These are phyloP conservation scores for Saturnispora ahearnii DNA, from an alignment of 805 yeast species.

Conservation along the genomic window DNA sequence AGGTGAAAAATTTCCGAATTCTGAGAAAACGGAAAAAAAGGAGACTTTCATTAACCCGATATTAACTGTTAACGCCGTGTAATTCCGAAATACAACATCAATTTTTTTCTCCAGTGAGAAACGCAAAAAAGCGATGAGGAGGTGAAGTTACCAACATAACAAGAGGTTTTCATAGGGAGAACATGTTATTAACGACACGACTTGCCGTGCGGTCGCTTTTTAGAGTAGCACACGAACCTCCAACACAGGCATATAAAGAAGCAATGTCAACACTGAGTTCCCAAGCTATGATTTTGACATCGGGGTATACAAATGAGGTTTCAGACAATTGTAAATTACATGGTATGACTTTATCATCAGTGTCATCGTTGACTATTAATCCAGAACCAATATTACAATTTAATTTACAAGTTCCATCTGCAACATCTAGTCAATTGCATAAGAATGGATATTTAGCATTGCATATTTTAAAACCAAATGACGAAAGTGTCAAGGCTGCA, in stretches of 20 bases:
- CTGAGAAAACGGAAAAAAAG: neutral
- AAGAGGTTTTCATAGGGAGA: neutral
- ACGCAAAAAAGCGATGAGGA: neutral
- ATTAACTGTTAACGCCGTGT: neutral
- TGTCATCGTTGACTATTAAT: slow-evolving; percentile 67
- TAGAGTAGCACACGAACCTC: slow-evolving; percentile 17
- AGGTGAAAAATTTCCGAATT: neutral
- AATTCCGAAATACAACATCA: neutral
- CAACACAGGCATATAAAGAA: slow-evolving; percentile 24
- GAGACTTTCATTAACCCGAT: neutral
- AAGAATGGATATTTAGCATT: slow-evolving; percentile 53
- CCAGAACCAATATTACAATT: slow-evolving; percentile 79
- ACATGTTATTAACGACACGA: neutral
- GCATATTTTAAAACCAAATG: slow-evolving; percentile 62
- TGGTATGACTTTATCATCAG: slow-evolving; percentile 84
- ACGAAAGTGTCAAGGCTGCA: slow-evolving; percentile 48
- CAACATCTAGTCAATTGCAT: slow-evolving; percentile 63
- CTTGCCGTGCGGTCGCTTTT: slow-evolving; percentile 5
- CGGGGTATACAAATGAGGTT: slow-evolving; percentile 26
- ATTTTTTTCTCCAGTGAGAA: neutral
- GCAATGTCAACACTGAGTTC: slow-evolving; percentile 30
- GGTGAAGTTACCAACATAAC: neutral
- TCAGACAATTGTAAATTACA: slow-evolving; percentile 29
- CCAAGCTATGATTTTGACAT: slow-evolving; percentile 52
- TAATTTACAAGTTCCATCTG: slow-evolving; percentile 79